Evolutionary conservation across 192 early-diverging fungal genomes (phyloP), one percentile per base, ranked within the genome.

Genomic region (Phycomyces blakesleeanus): DNA sequence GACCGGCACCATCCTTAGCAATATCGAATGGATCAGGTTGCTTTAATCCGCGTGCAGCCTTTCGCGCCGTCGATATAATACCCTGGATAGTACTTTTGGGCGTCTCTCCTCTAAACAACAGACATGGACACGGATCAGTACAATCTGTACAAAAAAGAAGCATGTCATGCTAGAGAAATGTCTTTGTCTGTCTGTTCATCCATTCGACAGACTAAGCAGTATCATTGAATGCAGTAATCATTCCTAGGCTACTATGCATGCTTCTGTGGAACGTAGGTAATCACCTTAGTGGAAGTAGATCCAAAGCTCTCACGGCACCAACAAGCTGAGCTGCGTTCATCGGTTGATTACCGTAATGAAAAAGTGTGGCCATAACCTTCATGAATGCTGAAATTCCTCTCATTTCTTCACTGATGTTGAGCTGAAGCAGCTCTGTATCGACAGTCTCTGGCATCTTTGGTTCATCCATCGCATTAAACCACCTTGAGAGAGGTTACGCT

Each of bases 71-170:
- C 24, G 76, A 78, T 44, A 81, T 81, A 12, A 69, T 76, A 21
- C 79, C 79, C 64, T 81, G 79, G 20, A 81, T 67, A 21, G 79
- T 78, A 51, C 76, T 65, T 63, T 68, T 69, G 25, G 79, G 79
- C 15, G 79, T 81, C 27, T 76, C 68, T 37, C 79, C 79, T 64
- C 79, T 81, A 47, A 27, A 41, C 4, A 2, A 50, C 1, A 16
- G 37, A 61, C 44, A 15, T 34, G 29, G 29, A 34, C 29, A 34
- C 29, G 29, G 29, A 34, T 34, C 29, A 34, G 29, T 34, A 57
- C 15, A 47, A 18, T 47, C 44, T n/a, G 44, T 47, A 11, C 44
- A 18, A 47, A 47, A 47, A 47, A 41, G 22, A 12, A n/a, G 56
- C 38, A 41, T 55, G 26, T 9, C 54, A 55, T 11, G 25, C 25